Conservation (phyloP, 805 yeast species). For the Phaffomyces antillensis region DNA sequence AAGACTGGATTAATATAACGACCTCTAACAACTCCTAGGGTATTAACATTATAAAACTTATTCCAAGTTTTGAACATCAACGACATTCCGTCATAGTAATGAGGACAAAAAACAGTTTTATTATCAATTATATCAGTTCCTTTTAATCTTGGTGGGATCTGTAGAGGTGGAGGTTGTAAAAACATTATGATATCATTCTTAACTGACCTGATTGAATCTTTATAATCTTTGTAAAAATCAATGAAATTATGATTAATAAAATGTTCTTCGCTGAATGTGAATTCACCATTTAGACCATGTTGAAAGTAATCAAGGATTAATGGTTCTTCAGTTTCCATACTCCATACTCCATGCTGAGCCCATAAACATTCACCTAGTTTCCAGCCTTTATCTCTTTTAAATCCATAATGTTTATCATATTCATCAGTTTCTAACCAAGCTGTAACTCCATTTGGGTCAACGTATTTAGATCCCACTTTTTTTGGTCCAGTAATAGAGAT, state of each 20-base stretch:
- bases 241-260: conserved; percentile 64
- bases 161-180: conserved; percentile 78
- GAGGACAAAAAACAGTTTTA: conserved; percentile 73
- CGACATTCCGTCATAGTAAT: conserved; percentile 92
- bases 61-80: conserved; percentile 91
- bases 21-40: conserved; percentile 80
- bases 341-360: conserved; percentile 80
- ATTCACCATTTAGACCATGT: background rate
- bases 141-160: conserved; percentile 61
- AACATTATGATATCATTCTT: conserved; percentile 47
- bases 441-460: conserved; percentile 59
- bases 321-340: conserved; percentile 29
- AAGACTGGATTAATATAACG: conserved; percentile 64
- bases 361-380: conserved; percentile 68
- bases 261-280: conserved; percentile 6
- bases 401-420: conserved; percentile 62
- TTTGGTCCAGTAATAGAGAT: conserved; percentile 74
- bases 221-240: conserved; percentile 49
- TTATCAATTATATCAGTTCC: conserved; percentile 45
- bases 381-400: conserved; percentile 63
- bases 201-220: conserved; percentile 38
- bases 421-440: conserved; percentile 63
- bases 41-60: conserved; percentile 73
- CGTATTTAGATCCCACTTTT: conserved; percentile 44
- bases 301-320: conserved; percentile 47